Evolutionary conservation across 768 basidiomycete genomes (phyloP).

Genomic region (Auricularia heimuer): DNA sequence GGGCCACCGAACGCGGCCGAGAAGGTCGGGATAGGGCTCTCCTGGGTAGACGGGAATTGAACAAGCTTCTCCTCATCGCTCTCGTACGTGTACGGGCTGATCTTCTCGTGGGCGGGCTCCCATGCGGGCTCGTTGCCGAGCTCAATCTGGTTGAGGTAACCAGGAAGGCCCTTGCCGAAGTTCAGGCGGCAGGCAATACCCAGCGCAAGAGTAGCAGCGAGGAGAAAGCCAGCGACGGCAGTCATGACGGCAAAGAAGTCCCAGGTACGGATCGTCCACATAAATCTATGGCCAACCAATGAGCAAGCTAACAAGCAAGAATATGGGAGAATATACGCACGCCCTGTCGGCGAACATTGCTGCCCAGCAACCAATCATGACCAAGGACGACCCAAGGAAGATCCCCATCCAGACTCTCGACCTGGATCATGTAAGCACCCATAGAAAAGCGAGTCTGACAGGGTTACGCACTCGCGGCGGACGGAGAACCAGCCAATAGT

Average conservation of each 20-base stretch:
- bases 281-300: conserved; percentile 36
- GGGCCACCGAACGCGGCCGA: conserved; percentile 26
- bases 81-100: conserved; percentile 22
- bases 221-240: conserved; percentile 46
- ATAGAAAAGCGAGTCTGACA: background rate
- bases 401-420: conserved; percentile 44
- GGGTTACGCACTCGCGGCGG: conserved; percentile 39
- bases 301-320: conserved; percentile 9
- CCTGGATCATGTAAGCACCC: background rate
- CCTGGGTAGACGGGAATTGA: conserved; percentile 46
- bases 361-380: conserved; percentile 61
- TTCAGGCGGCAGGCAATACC: conserved; percentile 62
- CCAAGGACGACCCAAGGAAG: conserved; percentile 50
- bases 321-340: background rate
- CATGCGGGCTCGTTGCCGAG: conserved; percentile 30
- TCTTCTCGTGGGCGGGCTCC: conserved; percentile 20
- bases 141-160: conserved; percentile 48
- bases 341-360: conserved; percentile 53
- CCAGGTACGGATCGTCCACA: conserved; percentile 69
- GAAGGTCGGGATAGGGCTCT: conserved; percentile 42
- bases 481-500: conserved; percentile 66
- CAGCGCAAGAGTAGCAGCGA: conserved; percentile 43
- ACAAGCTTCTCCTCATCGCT: conserved; percentile 35
- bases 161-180: conserved; percentile 65
- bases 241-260: conserved; percentile 61